A percentile compares a stretch with the other conserved stretches of the same genome.
Conservation (phyloP, 2,329 filamentous ascomycete species). For the Penicillium brasilianum region DNA sequence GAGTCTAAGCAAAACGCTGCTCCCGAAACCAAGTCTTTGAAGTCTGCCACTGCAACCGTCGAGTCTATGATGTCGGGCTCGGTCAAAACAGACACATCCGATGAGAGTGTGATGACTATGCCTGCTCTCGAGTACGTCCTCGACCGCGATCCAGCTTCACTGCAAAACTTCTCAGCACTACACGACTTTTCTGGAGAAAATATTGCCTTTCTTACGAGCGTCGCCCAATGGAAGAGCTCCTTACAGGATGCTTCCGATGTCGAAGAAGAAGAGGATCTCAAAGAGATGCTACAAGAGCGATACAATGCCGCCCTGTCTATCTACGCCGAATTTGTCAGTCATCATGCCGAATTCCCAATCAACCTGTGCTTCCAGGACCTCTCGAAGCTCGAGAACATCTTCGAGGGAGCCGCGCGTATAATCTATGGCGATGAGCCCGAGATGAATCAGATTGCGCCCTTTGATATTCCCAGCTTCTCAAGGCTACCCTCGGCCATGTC, state of each 20-base stretch:
- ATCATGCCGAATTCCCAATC: slow-evolving; percentile 4
- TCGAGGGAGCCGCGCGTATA: slow-evolving; percentile 1
- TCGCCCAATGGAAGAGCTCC: slow-evolving; percentile 60
- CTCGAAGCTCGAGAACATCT: neutral
- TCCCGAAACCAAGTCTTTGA: neutral
- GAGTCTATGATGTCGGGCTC: slow-evolving; percentile 5
- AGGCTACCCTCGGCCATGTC: slow-evolving; percentile 2
- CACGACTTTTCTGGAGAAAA: slow-evolving; percentile 74
- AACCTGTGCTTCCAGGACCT: neutral
- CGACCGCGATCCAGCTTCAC: slow-evolving; percentile 49
- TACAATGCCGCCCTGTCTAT: neutral
- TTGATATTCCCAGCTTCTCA: neutral
- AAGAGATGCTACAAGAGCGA: slow-evolving; percentile 2
- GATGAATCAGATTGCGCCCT: neutral
- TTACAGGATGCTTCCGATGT: neutral
- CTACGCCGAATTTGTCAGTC: neutral
- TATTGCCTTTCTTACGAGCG: slow-evolving; percentile 66
- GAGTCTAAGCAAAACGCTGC: slow-evolving; percentile 42
- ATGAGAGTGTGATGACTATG: slow-evolving; percentile 5
- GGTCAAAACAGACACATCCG: neutral
- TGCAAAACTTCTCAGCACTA: slow-evolving; percentile 68
- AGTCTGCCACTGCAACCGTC: neutral
- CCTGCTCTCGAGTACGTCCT: slow-evolving; percentile 1
- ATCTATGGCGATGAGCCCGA: slow-evolving; percentile 1
- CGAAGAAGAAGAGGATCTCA: neutral